Base-by-base conservation (phyloP, 2,329 filamentous ascomycete genomes). In the Biscogniauxia mediterranea region DNA sequence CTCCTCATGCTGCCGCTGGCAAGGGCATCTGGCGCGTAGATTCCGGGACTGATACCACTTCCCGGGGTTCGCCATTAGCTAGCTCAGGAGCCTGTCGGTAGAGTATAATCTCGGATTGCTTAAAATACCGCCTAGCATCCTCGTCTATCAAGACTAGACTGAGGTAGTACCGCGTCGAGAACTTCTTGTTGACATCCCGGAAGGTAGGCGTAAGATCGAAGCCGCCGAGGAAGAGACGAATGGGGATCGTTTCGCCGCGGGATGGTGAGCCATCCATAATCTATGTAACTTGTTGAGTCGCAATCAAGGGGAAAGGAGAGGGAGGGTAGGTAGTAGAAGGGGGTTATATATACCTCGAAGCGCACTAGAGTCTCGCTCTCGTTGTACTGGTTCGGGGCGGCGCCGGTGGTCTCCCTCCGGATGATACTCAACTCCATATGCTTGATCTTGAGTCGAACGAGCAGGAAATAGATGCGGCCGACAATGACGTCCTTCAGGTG, bases 201-300 rank as follows among this genome's bases (percentile, higher is more conserved):
- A 99, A 99, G 13, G 95, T 99, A 17, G 95, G 95, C 4, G 95
- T 99, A 65, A 99, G 80, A 77, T 99, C 96, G 75, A 99, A 99
- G 57, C 95, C 95, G 63, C 95, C 95, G 9, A 99, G 86, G 86
- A 99, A 99, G 59, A 99, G 83, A 70, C 95, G 86, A 73, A 99
- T 99, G 21, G 95, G 95, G 64, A 99, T 99, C 1, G 95, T 98
- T 81, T 84, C 88, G 85, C 91, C 93, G 81, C 95, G 85, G 57
- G 93, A 97, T 38, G 95, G 95, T n/a, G 94, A 98, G 62, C 95
- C 95, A 75, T 99, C 95, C 95, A 99, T 99, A 74, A 99, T 99
- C 89, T 91, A 46, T n/a, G 11, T 55, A 61, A 46, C 38, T 52
- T 64, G 57, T 64, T 51, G n/a, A 64, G 56, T 54, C 25, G 11